These are phyloP conservation scores for Tremella fuciformis DNA, from an alignment of 768 basidiomycete genomes.

Conservation along the genomic window DNA sequence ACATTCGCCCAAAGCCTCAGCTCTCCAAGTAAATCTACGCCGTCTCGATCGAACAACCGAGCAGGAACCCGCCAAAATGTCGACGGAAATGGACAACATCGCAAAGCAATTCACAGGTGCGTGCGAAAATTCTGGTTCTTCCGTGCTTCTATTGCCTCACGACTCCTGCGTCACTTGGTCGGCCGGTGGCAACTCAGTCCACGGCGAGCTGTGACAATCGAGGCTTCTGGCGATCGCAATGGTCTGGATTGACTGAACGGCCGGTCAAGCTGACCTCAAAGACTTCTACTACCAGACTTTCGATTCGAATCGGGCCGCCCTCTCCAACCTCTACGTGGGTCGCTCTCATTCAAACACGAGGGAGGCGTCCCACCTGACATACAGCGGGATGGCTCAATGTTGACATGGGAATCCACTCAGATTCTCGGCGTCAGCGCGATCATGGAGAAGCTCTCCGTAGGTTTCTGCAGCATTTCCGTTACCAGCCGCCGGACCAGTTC, in stretches of 20 bases:
- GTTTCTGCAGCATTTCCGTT: constrained; percentile 27
- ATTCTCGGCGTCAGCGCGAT: constrained; percentile 58
- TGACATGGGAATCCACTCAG: constrained; percentile 70
- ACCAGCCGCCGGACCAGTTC: too few relatives aligned
- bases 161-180: background rate
- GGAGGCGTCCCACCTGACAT: background rate
- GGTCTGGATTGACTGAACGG: background rate
- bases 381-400: constrained; percentile 77
- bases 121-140: constrained; percentile 4
- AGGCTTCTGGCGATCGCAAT: background rate
- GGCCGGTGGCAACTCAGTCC: background rate
- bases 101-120: constrained; percentile 59
- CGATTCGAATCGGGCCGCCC: constrained; percentile 60
- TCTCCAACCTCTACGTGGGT: constrained; percentile 76
- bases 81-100: constrained; percentile 71
- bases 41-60: too few relatives aligned
- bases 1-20: too few relatives aligned
- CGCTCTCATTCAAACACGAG: background rate
- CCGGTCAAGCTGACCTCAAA: constrained; percentile 52
- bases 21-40: too few relatives aligned
- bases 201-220: background rate
- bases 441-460: constrained; percentile 76
- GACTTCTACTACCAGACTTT: constrained; percentile 81
- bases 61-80: constrained; percentile 46
- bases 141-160: background rate